Percentiles rank a stretch among this genome's conserved stretches.
These are phyloP conservation scores for Holtermanniella nyarrowii DNA, from an alignment of 768 basidiomycete genomes.

Conservation along the genomic window DNA sequence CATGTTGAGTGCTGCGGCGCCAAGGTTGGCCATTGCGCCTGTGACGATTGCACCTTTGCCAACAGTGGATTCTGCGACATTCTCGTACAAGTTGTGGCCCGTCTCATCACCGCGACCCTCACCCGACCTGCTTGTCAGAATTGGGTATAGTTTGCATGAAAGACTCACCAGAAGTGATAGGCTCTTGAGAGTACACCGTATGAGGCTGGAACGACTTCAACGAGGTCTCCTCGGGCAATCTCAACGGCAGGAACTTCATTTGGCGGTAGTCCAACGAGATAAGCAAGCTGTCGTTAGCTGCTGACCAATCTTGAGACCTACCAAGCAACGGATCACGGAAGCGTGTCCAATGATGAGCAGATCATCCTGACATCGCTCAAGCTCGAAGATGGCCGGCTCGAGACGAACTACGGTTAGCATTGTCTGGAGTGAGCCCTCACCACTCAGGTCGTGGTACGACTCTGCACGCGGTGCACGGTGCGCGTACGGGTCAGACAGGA, in stretches of 20 bases:
- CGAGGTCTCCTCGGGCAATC: constrained; percentile 88
- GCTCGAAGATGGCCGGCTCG: constrained; percentile 84
- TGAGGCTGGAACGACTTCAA: constrained; percentile 52
- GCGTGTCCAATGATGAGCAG: constrained; percentile 93
- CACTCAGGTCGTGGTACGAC: constrained; percentile 78
- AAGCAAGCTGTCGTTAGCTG: constrained; percentile 48
- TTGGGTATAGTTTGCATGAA: constrained; percentile 5
- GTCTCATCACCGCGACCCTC: constrained; percentile 38
- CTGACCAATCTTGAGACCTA: constrained; percentile 11
- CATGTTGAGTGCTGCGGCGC: constrained; percentile 30
- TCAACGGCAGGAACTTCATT: constrained; percentile 96
- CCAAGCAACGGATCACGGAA: constrained; percentile 88
- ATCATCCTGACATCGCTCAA: constrained; percentile 89
- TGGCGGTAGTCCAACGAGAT: constrained; percentile 66
- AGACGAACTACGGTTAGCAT: constrained; percentile 59
- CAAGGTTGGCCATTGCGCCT: constrained; percentile 23
- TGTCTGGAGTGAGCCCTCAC: constrained; percentile 16
- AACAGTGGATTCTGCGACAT: constrained; percentile 40
- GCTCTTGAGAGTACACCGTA: constrained; percentile 77
- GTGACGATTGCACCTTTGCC: constrained; percentile 36
- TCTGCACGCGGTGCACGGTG: constrained; percentile 88
- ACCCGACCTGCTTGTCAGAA: constrained; percentile 22
- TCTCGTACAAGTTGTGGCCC: constrained; percentile 41
- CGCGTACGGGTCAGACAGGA: constrained; percentile 83
- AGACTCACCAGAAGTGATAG: constrained; percentile 43